Evolutionary conservation across 768 basidiomycete species (phyloP).

Genomic region (Pleurotus tuoliensis): DNA sequence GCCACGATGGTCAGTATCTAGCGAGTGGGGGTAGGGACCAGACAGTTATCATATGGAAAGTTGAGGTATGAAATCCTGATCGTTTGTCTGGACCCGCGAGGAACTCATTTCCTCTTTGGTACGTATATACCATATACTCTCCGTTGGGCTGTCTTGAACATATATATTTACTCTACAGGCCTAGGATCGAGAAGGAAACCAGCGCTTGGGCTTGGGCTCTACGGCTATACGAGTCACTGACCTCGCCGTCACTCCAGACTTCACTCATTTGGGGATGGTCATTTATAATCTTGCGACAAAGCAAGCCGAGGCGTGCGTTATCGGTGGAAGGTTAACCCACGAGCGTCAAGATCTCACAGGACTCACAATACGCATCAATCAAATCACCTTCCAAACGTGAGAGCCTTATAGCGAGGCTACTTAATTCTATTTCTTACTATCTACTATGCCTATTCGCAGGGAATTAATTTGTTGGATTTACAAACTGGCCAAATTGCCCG

Average conservation of each 20-base stretch:
- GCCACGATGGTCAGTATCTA: slow-evolving; percentile 77
- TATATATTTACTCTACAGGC: slow-evolving; percentile 26
- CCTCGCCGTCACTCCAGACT: slow-evolving; percentile 83
- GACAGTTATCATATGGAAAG: slow-evolving; percentile 84
- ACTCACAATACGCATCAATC: slow-evolving; percentile 84
- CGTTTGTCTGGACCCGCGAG: not conserved
- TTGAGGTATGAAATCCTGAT: slow-evolving; percentile 54
- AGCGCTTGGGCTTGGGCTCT: slow-evolving; percentile 60
- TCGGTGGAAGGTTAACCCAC: slow-evolving; percentile 77
- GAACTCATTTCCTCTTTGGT: no score
- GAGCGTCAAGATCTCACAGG: slow-evolving; percentile 79
- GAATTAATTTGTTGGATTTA: slow-evolving; percentile 86
- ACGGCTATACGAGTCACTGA: slow-evolving; percentile 81
- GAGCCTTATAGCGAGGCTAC: slow-evolving; percentile 17
- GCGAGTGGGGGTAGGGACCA: slow-evolving; percentile 89
- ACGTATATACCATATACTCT: no score
- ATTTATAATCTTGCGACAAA: slow-evolving; percentile 73
- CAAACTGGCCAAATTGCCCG: slow-evolving; percentile 63
- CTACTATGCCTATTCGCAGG: slow-evolving; percentile 43
- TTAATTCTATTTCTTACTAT: slow-evolving; percentile 2
- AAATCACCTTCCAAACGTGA: slow-evolving; percentile 85
- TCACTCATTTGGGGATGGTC: slow-evolving; percentile 76
- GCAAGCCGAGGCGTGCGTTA: slow-evolving; percentile 59
- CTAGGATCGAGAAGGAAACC: slow-evolving; percentile 74
- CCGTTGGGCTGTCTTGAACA: not conserved